Conservation (phyloP, 495 filamentous ascomycete genomes). For the Talaromyces borbonicus region DNA sequence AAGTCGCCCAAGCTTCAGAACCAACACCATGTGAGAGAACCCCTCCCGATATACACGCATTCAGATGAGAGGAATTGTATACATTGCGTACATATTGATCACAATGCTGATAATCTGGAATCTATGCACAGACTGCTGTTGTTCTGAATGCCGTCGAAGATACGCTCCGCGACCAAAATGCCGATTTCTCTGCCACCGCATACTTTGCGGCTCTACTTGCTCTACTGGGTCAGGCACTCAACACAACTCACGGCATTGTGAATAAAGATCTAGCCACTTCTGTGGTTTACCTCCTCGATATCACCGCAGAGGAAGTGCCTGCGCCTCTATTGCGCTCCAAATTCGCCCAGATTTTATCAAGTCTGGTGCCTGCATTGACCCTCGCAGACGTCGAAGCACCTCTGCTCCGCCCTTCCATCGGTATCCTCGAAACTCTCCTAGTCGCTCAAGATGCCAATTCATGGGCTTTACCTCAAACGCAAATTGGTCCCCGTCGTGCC, state of each 20-base stretch:
- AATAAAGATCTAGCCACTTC: conserved; percentile 82
- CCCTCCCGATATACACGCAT: neutral
- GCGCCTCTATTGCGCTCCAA: conserved; percentile 79
- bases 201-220: conserved; percentile 97
- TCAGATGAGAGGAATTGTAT: neutral
- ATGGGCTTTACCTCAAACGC: conserved; percentile 76
- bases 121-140: conserved; percentile 84
- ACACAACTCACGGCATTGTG: conserved; percentile 46
- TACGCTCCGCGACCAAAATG: conserved; percentile 77
- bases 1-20: conserved; percentile 92
- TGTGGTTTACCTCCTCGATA: conserved; percentile 91
- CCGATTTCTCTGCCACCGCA: conserved; percentile 71
- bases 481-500: conserved; percentile 80
- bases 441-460: conserved; percentile 76
- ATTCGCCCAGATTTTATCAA: conserved; percentile 84
- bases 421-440: conserved; percentile 79
- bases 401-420: conserved; percentile 78
- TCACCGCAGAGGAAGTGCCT: conserved; percentile 74
- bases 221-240: conserved; percentile 67
- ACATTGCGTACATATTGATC: too few relatives aligned
- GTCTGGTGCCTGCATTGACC: conserved; percentile 72
- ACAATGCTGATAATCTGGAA: too few relatives aligned
- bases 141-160: conserved; percentile 88
- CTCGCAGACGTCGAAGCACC: conserved; percentile 79
- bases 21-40: conserved; percentile 67